Base-by-base conservation (phyloP, 2,329 filamentous ascomycete genomes). In the Scortechinia acanthostroma region DNA sequence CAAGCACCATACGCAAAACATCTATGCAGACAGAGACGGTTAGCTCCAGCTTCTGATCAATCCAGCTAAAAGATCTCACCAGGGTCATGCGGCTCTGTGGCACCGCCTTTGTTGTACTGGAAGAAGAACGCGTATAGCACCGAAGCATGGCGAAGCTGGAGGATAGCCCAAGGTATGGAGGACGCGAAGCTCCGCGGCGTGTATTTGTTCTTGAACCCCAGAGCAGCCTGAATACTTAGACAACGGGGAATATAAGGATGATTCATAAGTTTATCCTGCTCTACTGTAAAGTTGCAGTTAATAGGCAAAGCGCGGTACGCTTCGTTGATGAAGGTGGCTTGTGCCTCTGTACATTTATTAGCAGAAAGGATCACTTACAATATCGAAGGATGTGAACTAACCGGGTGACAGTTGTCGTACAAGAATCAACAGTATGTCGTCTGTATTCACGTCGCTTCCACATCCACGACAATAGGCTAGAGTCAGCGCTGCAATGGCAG, bases 211-310 rank as follows among this genome's bases (percentile, higher is more conserved):
- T 6, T 19, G 20, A 40, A 40, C 13, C 35, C 35, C 35, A 40
- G 17, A 15, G 35, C 35, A 13, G 35, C 35, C 20, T 40, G 35
- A 15, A 40, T 6, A 17, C 35, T 40, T 19, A 40, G 35, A 40
- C 35, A 40, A 17, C 35, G 35, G 20, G 35, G 35, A 19, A 40
- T 40, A 40, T 40, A 40, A 15, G 35, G 35, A 19, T 40, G 35
- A 13, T 10, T 40, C 35, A 40, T 40, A 19, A 40, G 35, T 19
- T 40, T 40, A 6, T 40, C 35, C 17, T 40, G 35, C 10, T 40
- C 35, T 6, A 40, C 35, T 6, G 35, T 40, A 17, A 40, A 40
- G 35, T 40, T 40, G 17, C 35, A 40, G 35, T 40, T 40, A 6
- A 40, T 19, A 6, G 35, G 35, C 17, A 40, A 19, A 10, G 35